A percentile compares a stretch with the other conserved stretches of the same genome.
These are phyloP conservation scores for Pleodorina starrii DNA, from an alignment of 139 green algal genomes.

Conservation along the genomic window DNA sequence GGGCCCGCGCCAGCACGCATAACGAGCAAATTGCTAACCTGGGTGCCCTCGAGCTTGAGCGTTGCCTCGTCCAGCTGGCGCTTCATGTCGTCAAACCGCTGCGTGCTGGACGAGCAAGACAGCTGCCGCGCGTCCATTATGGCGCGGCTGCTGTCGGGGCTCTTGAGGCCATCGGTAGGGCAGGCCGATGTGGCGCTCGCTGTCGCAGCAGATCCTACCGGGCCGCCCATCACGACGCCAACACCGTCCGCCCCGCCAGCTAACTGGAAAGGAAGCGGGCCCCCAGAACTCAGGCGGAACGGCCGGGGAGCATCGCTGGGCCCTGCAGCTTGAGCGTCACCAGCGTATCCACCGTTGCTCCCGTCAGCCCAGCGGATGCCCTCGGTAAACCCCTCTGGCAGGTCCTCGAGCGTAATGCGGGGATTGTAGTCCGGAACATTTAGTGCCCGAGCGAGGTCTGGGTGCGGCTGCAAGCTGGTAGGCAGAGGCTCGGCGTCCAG, in stretches of 20 bases:
- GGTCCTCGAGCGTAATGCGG: constrained; percentile 40
- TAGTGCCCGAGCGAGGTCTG: not conserved
- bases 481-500: not conserved
- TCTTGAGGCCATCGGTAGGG: not conserved
- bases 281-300: constrained; percentile 26
- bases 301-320: not conserved
- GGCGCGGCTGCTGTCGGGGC: too few species aligned
- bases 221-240: not conserved
- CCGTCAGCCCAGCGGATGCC: not conserved
- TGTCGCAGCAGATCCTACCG: not conserved
- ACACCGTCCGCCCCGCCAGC: not conserved
- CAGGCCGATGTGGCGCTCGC: not conserved
- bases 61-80: constrained; percentile 21
- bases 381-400: not conserved
- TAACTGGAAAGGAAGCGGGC: constrained; percentile 21
- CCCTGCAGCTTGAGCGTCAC: not conserved
- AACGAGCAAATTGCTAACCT: too few species aligned
- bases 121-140: too few species aligned
- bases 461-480: not conserved
- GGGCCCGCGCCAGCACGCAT: too few species aligned
- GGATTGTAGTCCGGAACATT: not conserved
- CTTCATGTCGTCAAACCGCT: not conserved
- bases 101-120: not conserved
- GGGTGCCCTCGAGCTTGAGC: not conserved
- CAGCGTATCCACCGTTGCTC: not conserved